These are phyloP conservation scores for Begonia peltatifolia DNA, from an alignment of 306 rosid genomes.

Conservation along the genomic window DNA sequence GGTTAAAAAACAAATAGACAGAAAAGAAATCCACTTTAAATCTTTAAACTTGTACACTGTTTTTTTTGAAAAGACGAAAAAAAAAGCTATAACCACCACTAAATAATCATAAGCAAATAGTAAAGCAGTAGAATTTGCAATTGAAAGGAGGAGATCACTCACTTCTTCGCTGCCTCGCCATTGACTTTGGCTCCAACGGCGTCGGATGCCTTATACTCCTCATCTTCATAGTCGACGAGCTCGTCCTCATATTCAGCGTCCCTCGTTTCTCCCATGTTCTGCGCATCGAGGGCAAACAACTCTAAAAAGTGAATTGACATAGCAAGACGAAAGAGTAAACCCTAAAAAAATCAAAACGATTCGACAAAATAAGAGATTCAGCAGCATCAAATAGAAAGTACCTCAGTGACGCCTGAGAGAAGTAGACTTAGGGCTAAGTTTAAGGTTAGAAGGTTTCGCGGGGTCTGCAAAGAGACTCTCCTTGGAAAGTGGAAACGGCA, in stretches of 20 bases:
- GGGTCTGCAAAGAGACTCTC: slow-evolving; percentile 48
- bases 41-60: too few relatives aligned
- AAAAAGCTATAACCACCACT: too few relatives aligned
- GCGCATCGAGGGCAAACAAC: slow-evolving; percentile 2
- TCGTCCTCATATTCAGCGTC: slow-evolving; percentile 88
- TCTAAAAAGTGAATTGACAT: background rate
- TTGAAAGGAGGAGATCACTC: slow-evolving; percentile 6
- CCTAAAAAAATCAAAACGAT: too few relatives aligned
- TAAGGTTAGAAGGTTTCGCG: slow-evolving; percentile 5
- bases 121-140: too few relatives aligned
- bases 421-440: slow-evolving; percentile 20
- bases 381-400: slow-evolving; percentile 6
- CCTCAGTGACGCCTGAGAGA: slow-evolving; percentile 26
- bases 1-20: too few relatives aligned
- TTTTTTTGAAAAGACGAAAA: too few relatives aligned
- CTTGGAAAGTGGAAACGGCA: slow-evolving; percentile 14
- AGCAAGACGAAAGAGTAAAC: background rate
- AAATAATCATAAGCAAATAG: too few relatives aligned
- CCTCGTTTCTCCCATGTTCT: slow-evolving; percentile 82
- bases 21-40: too few relatives aligned
- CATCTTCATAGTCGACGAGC: slow-evolving; percentile 94
- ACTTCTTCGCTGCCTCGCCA: slow-evolving; percentile 91
- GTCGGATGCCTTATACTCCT: slow-evolving; percentile 79
- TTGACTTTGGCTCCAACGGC: slow-evolving; percentile 65
- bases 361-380: too few relatives aligned